Evolutionary conservation across 164 flowering plant species (phyloP), one percentile per base, ranked within the genome.

Genomic region (Houttuynia cordata): DNA sequence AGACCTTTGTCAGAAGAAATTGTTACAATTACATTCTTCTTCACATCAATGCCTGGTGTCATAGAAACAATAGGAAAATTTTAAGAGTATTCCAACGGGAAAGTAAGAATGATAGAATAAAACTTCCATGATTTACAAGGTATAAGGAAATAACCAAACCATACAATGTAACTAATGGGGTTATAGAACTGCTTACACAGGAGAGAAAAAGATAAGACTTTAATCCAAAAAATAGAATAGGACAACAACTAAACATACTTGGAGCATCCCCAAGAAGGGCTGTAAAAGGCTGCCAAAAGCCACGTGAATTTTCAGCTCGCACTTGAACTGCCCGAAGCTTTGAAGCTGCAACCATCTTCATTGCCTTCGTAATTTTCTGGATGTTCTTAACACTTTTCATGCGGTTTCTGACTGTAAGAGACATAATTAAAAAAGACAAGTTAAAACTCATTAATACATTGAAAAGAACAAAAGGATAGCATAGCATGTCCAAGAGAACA

Each of bases 331-430:
- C 87, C 64, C 96, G 78, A 13, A 92, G 76, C 77, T 92, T 92
- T 41, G 98, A 92, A 56, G 96, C 98, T 64, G 98, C 98, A 75
- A 92, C 98, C 98, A 92, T 92, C 72, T 92, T 92, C 98, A 92
- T 92, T 17, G 98, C 98, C 83, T 92, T 92, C 8, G 98, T 92
- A 61, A 92, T 92, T 62, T 92, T 92, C 76, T 92, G 98, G 64
- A 92, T 92, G 58, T 83, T 92, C 75, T 79, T 87, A 8, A 92
- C 86, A 87, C 97, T 89, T 84, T 92, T 92, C 97, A 92, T 92
- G 42, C 98, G 81, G 73, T 85, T 92, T 55, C 98, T 75, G 23
- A 92, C 98, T 92, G 80, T 72, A 76, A 24, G 51, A 34, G 30
- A n/a, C n/a, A 54, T 14, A 19, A 52, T 52, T 54, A 23, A 24